A percentile compares a stretch with the other conserved stretches of the same genome.
Evolutionary conservation across 192 early-diverging fungal genomes (phyloP).

Genomic region (Umbelopsis vinacea): DNA sequence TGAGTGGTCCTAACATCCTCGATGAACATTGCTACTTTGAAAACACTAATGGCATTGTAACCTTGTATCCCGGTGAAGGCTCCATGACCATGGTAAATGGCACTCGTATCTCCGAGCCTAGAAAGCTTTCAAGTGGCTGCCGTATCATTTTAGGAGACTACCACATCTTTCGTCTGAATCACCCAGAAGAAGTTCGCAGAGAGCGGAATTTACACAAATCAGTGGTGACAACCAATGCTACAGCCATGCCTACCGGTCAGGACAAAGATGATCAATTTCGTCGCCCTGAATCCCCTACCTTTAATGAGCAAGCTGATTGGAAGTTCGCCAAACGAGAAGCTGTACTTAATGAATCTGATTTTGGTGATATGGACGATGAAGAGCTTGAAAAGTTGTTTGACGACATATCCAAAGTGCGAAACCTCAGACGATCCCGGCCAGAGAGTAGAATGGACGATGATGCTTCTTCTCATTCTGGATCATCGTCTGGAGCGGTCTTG

Average conservation of each 20-base stretch:
- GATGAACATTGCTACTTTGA: constrained; percentile 70
- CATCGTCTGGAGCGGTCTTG: not conserved
- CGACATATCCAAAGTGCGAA: constrained; percentile 53
- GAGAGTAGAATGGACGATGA: constrained; percentile 31
- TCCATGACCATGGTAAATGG: constrained; percentile 81
- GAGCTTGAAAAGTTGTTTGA: constrained; percentile 58
- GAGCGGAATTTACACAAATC: constrained; percentile 54
- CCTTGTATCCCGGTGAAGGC: constrained; percentile 58
- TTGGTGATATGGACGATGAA: constrained; percentile 56
- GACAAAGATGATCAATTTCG: constrained; percentile 15
- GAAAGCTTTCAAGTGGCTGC: constrained; percentile 68
- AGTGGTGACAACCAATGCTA: not conserved
- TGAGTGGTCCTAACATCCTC: constrained; percentile 50
- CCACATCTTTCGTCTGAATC: constrained; percentile 84
- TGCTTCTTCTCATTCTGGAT: constrained; percentile 13
- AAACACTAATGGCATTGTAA: constrained; percentile 60
- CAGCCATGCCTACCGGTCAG: constrained; percentile 25
- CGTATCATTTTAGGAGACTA: constrained; percentile 80
- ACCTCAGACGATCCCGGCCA: constrained; percentile 39
- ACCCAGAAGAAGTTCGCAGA: constrained; percentile 78
- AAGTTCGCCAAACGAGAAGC: constrained; percentile 74
- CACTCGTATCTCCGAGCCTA: constrained; percentile 58
- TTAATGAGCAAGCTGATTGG: constrained; percentile 68
- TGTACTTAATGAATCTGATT: constrained; percentile 46
- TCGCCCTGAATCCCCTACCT: constrained; percentile 43